These are phyloP conservation scores for Nitzschia inconspicua DNA, from an alignment of 108 stramenopile species.

Conservation along the genomic window DNA sequence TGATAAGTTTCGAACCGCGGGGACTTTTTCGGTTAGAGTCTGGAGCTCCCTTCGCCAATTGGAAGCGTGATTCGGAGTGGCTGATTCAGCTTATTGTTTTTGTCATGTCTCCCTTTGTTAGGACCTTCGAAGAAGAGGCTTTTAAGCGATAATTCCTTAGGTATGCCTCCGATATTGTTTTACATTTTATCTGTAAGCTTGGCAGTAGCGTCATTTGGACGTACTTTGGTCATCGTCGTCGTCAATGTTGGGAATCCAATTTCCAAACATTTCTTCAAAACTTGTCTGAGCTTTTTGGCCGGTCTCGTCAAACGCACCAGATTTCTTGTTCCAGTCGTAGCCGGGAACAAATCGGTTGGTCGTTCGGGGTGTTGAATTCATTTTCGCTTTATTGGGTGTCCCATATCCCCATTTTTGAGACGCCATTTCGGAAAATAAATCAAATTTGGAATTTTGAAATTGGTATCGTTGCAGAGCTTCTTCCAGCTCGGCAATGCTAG, in stretches of 20 bases:
- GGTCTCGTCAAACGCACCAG: conserved; percentile 58
- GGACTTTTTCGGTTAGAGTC: too few species aligned
- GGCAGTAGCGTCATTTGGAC: background rate
- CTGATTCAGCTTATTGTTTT: too few species aligned
- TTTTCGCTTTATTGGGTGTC: background rate
- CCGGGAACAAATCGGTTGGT: conserved; percentile 62
- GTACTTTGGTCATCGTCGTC: conserved; percentile 31
- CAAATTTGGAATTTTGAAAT: conserved; percentile 54
- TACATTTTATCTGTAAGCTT: too few species aligned
- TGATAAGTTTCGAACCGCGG: too few species aligned
- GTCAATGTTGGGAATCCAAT: conserved; percentile 66
- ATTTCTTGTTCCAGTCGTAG: conserved; percentile 60
- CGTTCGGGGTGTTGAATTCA: conserved; percentile 41
- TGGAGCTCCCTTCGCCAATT: too few species aligned
- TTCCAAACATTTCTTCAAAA: conserved; percentile 58
- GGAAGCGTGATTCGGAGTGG: too few species aligned
- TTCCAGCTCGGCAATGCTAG: conserved; percentile 38
- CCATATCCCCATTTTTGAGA: conserved; percentile 48
- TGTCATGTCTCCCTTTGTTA: too few species aligned
- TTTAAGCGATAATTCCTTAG: too few species aligned
- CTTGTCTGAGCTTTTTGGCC: conserved; percentile 46
- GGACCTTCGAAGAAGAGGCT: too few species aligned
- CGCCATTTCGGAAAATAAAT: conserved; percentile 59
- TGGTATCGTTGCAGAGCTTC: conserved; percentile 49
- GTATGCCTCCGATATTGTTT: too few species aligned